Base-by-base conservation (phyloP, 2,329 filamentous ascomycete genomes). In the Xylariaceae sp. region DNA sequence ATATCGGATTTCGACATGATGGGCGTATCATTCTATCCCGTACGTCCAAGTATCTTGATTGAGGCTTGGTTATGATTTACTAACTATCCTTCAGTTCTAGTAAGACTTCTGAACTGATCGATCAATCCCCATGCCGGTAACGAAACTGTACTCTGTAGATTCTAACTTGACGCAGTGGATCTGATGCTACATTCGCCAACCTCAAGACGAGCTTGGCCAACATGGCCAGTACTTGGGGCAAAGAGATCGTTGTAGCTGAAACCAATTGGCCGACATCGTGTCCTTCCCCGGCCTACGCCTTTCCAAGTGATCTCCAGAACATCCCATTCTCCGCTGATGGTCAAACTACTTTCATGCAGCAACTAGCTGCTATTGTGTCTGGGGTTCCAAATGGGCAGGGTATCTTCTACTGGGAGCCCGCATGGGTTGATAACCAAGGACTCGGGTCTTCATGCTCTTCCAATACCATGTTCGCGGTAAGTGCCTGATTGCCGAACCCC, bases 381-480 rank as follows among this genome's bases (percentile, higher is more conserved):
- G 78, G 74, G 1, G 79, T 84, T 0, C 76, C 72, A 1, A 78
- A 79, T 1, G 85, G 85, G 0, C 72, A 76, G 34, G 88, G 87
- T 0, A 50, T 90, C 6, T 89, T 87, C 62, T 90, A 90, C 65
- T 90, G 88, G 88, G 88, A 91, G 70, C 87, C 87, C 0, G 84
- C 82, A 0, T 90, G 86, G 86, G 76, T 89, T 62, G 77, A 84
- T 48, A 90, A 89, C 72, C 79, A 81, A 9, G 80, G 73, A 0
- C 72, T 89, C 55, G 87, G 87, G 1, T 88, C 85, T 15, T 86
- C 84, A 48, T 89, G 87, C 68, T 75, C 76, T 15, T 83, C 84
- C 66, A 88, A 87, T 71, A 76, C 85, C 50, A 78, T 89, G 78
- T 84, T 88, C 55, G 75, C 78, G 53, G 69, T 71, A 59, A 57